phyloP scores from a whole-genome alignment of 768 basidiomycete genomes.

The Mycena amicta region DNA sequence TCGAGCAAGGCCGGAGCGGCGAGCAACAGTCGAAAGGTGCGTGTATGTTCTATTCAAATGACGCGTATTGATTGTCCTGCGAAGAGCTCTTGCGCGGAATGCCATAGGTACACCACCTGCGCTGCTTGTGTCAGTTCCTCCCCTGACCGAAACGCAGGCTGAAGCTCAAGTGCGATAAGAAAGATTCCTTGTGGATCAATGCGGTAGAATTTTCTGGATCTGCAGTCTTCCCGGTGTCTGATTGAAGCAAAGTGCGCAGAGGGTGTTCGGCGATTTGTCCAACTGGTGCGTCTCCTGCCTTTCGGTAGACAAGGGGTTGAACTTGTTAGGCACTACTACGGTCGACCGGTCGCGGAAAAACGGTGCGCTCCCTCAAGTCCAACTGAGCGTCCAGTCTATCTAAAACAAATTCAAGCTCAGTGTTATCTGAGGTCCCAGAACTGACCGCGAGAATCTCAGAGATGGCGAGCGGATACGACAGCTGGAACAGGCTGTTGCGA shows the following conservation, averaged over 20 bases:
- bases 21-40: not conserved
- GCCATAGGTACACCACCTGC: conserved; percentile 10
- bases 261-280: conserved; percentile 40
- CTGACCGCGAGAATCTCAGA: conserved; percentile 39
- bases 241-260: conserved; percentile 15
- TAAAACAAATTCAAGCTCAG: conserved; percentile 28
- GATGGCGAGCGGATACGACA: conserved; percentile 46
- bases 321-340: conserved; percentile 35
- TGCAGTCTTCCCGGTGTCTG: not conserved
- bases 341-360: conserved; percentile 36
- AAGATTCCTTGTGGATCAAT: conserved; percentile 24
- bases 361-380: conserved; percentile 8
- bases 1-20: not conserved
- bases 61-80: not conserved
- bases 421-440: conserved; percentile 42
- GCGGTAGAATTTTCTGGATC: not conserved
- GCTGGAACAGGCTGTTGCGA: conserved; percentile 45
- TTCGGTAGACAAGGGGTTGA: not conserved
- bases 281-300: conserved; percentile 5
- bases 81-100: conserved; percentile 19
- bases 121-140: not conserved
- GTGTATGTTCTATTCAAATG: not conserved
- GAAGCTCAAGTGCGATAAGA: conserved; percentile 45
- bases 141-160: conserved; percentile 25
- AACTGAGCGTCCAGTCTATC: not conserved